Evolutionary conservation across 805 yeast genomes (phyloP).

Genomic region (Zygosaccharomyces rouxii): DNA sequence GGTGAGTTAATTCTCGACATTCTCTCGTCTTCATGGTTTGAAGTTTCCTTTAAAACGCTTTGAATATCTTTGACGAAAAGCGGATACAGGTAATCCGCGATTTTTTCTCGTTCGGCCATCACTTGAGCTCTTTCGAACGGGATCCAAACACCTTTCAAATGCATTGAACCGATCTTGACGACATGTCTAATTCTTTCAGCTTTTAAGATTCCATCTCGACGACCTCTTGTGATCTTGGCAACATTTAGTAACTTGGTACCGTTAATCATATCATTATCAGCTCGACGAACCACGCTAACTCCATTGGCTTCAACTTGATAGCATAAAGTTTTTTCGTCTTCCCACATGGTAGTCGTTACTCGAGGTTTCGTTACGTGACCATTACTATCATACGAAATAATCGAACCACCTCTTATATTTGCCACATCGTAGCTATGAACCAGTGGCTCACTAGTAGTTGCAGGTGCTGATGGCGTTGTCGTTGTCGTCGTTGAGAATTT

Average conservation of each 20-base stretch:
- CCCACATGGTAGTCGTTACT: constrained; percentile 87
- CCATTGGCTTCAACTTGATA: constrained; percentile 83
- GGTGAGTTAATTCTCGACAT: constrained; percentile 2
- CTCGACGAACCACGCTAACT: constrained; percentile 75
- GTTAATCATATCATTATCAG: constrained; percentile 79
- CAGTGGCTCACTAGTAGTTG: neutral
- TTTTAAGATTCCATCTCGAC: constrained; percentile 79
- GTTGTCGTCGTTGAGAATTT: constrained; percentile 2
- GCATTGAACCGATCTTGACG: constrained; percentile 83
- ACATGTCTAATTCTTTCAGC: constrained; percentile 74
- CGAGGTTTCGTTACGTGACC: constrained; percentile 40
- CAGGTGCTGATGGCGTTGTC: neutral
- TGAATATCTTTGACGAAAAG: constrained; percentile 72
- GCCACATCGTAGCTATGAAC: constrained; percentile 14
- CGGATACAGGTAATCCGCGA: constrained; percentile 61
- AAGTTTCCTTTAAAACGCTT: constrained; percentile 35
- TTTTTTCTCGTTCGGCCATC: constrained; percentile 77
- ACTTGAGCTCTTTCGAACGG: constrained; percentile 79
- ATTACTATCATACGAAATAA: constrained; percentile 6
- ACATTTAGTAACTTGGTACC: constrained; percentile 81
- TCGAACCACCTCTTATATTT: constrained; percentile 2
- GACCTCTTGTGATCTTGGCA: constrained; percentile 82
- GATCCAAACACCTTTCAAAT: constrained; percentile 85
- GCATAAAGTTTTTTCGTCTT: constrained; percentile 78
- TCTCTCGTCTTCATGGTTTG: constrained; percentile 21